A percentile compares a stretch with the other conserved stretches of the same genome.
phyloP scores from a whole-genome alignment of 768 basidiomycete species.

The Tulasnella sp. region DNA sequence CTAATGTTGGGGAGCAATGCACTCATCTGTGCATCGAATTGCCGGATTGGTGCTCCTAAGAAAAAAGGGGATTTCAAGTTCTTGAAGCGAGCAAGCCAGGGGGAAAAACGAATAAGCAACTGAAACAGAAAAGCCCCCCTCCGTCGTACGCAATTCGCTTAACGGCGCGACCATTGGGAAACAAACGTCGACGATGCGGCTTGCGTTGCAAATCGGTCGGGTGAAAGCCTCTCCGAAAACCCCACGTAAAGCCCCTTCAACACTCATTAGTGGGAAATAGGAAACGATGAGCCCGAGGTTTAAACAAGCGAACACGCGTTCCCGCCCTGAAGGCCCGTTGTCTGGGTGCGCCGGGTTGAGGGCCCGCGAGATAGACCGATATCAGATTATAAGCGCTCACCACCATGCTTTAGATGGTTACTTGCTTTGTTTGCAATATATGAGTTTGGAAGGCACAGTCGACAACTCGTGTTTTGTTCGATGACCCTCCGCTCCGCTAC shows the following conservation, averaged over 20 bases:
- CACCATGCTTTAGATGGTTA: background rate
- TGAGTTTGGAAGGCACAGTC: background rate
- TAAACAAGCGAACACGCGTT: conserved; percentile 2
- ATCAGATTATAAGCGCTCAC: background rate
- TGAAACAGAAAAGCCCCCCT: background rate
- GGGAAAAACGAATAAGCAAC: background rate
- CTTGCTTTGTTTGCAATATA: background rate
- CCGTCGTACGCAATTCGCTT: background rate
- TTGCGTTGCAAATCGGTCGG: background rate
- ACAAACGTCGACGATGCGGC: background rate
- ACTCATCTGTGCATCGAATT: background rate
- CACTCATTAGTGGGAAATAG: background rate
- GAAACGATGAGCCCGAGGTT: background rate
- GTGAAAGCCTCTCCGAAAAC: background rate
- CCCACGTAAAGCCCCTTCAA: background rate
- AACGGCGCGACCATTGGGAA: background rate
- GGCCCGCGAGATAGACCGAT: background rate
- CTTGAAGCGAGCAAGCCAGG: background rate
- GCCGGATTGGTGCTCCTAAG: background rate
- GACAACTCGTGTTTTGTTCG: background rate
- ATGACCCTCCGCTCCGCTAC: background rate
- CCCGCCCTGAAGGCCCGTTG: background rate
- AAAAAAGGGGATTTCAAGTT: background rate
- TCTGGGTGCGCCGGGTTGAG: background rate
- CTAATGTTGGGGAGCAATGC: background rate